phyloP scores from a whole-genome alignment of 345 rosid species.

The Gynandropsis gynandra region DNA sequence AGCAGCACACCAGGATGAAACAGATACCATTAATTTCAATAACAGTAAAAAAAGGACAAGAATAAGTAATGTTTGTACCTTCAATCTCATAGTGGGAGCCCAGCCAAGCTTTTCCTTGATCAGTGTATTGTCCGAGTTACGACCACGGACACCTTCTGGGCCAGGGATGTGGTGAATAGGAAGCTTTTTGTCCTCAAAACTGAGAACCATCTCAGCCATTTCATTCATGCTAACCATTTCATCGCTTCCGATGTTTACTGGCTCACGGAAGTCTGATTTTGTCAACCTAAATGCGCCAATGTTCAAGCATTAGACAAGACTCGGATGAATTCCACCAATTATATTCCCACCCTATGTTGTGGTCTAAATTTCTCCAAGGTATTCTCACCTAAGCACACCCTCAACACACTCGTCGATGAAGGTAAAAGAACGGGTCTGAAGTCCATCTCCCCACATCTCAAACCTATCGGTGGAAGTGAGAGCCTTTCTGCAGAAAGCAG shows the following conservation, averaged over 20 bases:
- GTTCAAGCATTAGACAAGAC: background rate
- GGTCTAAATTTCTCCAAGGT: background rate
- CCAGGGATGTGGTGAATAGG: slow-evolving; percentile 97
- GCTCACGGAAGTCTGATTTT: slow-evolving; percentile 96
- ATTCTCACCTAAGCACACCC: slow-evolving; percentile 79
- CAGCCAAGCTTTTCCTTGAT: slow-evolving; percentile 98
- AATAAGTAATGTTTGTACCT: slow-evolving; percentile 36
- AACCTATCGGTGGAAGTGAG: slow-evolving; percentile 76
- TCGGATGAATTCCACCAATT: background rate
- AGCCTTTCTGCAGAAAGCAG: slow-evolving; percentile 96
- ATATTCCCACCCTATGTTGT: background rate
- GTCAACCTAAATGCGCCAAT: slow-evolving; percentile 48
- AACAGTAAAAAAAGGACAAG: background rate
- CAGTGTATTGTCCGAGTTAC: slow-evolving; percentile 94
- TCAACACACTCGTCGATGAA: slow-evolving; percentile 99
- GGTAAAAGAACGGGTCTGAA: slow-evolving; percentile 93
- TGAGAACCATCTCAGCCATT: slow-evolving; percentile 94
- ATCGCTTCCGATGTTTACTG: slow-evolving; percentile 96
- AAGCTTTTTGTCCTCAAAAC: slow-evolving; percentile 81
- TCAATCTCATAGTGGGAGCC: slow-evolving; percentile 95
- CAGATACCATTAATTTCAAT: background rate
- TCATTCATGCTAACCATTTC: slow-evolving; percentile 99
- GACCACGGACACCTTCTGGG: slow-evolving; percentile 98
- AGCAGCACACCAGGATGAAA: slow-evolving; percentile 9
- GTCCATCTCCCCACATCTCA: slow-evolving; percentile 99